Base-by-base conservation (phyloP, 192 early-diverging fungal species). In the Coemansia sp. region DNA sequence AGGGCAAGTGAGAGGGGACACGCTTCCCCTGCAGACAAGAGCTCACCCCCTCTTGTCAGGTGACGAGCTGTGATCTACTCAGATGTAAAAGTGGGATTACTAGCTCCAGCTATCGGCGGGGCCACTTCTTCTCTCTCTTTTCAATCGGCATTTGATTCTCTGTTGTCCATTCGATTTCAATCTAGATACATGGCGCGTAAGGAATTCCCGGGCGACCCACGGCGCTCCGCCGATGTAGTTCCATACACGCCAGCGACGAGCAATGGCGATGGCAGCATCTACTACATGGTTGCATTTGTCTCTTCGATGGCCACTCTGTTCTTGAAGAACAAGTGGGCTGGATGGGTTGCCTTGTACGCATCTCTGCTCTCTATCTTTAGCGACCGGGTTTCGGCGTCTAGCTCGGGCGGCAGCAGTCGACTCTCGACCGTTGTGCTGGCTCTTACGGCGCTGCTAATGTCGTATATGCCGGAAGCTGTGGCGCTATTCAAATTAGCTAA, bases 191-290 rank as follows among this genome's bases (percentile, higher is more conserved):
- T 75, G 73, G 56, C 78, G 11, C 73, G 69, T 43, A 76, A 63
- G 21, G 69, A 71, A 53, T 75, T 81, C 38, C 69, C 78, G 31
- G 78, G 78, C 20, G 78, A 81, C 51, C 78, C 78, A 18, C 73
- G 73, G n/a, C 73, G 69, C 23, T 18, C 59, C 39, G 40, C 63
- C 35, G 63, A 38, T 26, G 42, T 75, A 21, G 78, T 81, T 20
- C 69, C 78, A 2, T 81, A 76, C 66, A 59, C 63, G 23, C 63
- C 78, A 11, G 69, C 78, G 14, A 56, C 63, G 45, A 81, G 66
- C 70, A 46, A 35, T 9, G 31, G 50, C 20, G 78, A 81, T 11
- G 73, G 73, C 69, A 62, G 73, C 60, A 43, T 81, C 11, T 81
- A 81, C 73, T 81, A 81, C 35, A 33, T 81, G 42, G 63, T 71